Evolutionary conservation across 768 basidiomycete species (phyloP).

Genomic region (Lentinula raphanica): DNA sequence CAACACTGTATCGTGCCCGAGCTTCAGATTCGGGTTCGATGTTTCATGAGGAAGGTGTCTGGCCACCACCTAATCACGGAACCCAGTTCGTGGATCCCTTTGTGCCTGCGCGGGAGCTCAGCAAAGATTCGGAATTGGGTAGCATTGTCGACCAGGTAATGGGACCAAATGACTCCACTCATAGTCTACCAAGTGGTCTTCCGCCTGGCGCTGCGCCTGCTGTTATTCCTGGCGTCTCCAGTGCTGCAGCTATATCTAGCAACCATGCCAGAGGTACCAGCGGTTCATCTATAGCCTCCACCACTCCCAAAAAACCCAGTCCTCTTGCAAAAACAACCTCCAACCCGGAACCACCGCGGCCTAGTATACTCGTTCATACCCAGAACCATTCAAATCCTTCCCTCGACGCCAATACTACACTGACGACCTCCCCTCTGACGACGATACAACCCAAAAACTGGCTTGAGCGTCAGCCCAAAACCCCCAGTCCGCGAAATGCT

Average conservation of each 20-base stretch:
- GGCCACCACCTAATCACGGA: slow-evolving; percentile 33
- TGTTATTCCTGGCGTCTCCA: background rate
- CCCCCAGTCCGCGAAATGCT: slow-evolving; percentile 1
- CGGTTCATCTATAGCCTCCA: slow-evolving; percentile 1
- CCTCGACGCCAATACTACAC: background rate
- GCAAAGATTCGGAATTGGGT: slow-evolving; percentile 29
- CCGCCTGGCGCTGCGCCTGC: slow-evolving; percentile 2
- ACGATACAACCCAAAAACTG: slow-evolving; percentile 3
- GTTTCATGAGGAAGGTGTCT: slow-evolving; percentile 41
- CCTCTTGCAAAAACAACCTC: background rate
- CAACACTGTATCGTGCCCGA: slow-evolving; percentile 32
- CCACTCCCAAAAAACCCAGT: background rate
- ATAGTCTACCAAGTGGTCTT: background rate
- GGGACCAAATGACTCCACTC: slow-evolving; percentile 26
- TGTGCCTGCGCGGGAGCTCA: slow-evolving; percentile 11
- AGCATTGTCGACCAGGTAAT: slow-evolving; percentile 45
- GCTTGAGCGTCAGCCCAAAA: slow-evolving; percentile 5
- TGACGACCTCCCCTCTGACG: background rate
- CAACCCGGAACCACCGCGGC: background rate
- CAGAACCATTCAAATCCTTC: background rate
- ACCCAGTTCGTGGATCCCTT: slow-evolving; percentile 34
- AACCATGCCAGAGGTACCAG: background rate
- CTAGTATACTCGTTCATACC: background rate
- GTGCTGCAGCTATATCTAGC: background rate
- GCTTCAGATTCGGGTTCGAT: slow-evolving; percentile 40